A percentile compares a stretch with the other conserved stretches of the same genome.
Conservation (phyloP, 2,329 filamentous ascomycete genomes). For the Herpotrichia juniperi region DNA sequence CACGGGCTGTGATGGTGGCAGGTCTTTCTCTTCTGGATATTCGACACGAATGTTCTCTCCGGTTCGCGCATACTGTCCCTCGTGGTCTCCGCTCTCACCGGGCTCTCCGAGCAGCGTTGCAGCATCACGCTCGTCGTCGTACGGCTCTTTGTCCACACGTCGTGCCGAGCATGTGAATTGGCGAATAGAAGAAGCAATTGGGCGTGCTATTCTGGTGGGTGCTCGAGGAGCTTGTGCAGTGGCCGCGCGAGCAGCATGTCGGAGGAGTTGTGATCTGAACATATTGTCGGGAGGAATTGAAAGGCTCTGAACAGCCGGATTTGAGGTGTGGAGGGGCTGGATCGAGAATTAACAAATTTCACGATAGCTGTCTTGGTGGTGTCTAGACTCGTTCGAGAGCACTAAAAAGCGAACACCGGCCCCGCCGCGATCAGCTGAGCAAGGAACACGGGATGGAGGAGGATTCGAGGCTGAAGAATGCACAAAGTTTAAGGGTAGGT, state of each 20-base stretch:
- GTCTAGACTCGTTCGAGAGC: conserved; percentile 8
- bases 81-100: conserved; percentile 54
- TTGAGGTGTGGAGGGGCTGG: not conserved
- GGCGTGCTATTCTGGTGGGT: conserved; percentile 23
- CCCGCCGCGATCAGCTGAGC: conserved; percentile 1
- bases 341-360: conserved; percentile 4
- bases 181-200: conserved; percentile 26
- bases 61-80: conserved; percentile 78
- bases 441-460: not conserved
- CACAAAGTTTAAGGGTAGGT: not conserved
- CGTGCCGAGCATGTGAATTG: conserved; percentile 34
- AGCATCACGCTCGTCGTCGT: conserved; percentile 36
- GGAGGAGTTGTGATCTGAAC: conserved; percentile 41
- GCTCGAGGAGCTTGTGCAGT: conserved; percentile 34
- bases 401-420: conserved; percentile 5
- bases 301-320: not conserved
- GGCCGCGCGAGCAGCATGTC: conserved; percentile 35
- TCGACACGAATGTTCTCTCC: conserved; percentile 79
- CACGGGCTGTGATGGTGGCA: conserved; percentile 74
- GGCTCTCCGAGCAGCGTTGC: conserved; percentile 45
- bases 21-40: conserved; percentile 75
- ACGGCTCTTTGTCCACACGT: conserved; percentile 32
- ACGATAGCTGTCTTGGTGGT: conserved; percentile 11
- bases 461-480: not conserved
- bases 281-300: conserved; percentile 23